Percentiles rank a stretch among this genome's conserved stretches.
Evolutionary conservation across 2,329 filamentous ascomycete species (phyloP).

Genomic region (Colletotrichum tanaceti): DNA sequence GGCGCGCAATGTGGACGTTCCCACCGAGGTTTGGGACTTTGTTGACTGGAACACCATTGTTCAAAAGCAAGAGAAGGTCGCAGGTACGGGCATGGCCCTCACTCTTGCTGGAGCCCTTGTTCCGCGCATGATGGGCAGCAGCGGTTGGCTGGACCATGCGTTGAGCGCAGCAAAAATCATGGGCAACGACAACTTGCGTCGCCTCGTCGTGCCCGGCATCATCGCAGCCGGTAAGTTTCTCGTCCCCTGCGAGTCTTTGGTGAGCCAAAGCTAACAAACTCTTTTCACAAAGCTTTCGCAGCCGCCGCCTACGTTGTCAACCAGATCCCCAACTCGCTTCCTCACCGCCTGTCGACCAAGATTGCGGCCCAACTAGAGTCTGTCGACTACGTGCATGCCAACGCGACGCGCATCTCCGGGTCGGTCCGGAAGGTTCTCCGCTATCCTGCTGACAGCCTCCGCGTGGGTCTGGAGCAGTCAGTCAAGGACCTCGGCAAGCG

Average conservation of each 20-base stretch:
- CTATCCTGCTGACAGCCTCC: slow-evolving; percentile 86
- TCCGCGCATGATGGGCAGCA: slow-evolving; percentile 81
- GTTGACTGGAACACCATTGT: slow-evolving; percentile 86
- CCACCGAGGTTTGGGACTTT: slow-evolving; percentile 92
- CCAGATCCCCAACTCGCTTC: slow-evolving; percentile 89
- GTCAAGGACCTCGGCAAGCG: slow-evolving; percentile 84
- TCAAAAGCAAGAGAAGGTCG: slow-evolving; percentile 93
- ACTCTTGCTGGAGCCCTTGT: slow-evolving; percentile 90
- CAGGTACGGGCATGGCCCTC: slow-evolving; percentile 92
- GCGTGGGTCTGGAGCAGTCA: slow-evolving; percentile 83
- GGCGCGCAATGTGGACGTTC: slow-evolving; percentile 85
- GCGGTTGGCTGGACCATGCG: slow-evolving; percentile 90
- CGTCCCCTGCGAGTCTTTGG: slow-evolving; percentile 15
- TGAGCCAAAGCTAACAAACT: slow-evolving; percentile 50
- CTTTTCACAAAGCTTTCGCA: slow-evolving; percentile 68
- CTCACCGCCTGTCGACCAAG: slow-evolving; percentile 85
- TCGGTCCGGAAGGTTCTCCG: slow-evolving; percentile 91
- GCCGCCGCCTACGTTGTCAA: slow-evolving; percentile 84
- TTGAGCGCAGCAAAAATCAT: slow-evolving; percentile 83
- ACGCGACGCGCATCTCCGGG: slow-evolving; percentile 83
- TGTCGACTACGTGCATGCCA: slow-evolving; percentile 93
- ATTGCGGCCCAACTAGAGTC: slow-evolving; percentile 82
- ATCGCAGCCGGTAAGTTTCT: slow-evolving; percentile 77
- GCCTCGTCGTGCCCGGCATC: slow-evolving; percentile 83
- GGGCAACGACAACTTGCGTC: slow-evolving; percentile 82